Evolutionary conservation across 1,284 basidiomycete species (phyloP).

Genomic region (Bjerkandera adusta): DNA sequence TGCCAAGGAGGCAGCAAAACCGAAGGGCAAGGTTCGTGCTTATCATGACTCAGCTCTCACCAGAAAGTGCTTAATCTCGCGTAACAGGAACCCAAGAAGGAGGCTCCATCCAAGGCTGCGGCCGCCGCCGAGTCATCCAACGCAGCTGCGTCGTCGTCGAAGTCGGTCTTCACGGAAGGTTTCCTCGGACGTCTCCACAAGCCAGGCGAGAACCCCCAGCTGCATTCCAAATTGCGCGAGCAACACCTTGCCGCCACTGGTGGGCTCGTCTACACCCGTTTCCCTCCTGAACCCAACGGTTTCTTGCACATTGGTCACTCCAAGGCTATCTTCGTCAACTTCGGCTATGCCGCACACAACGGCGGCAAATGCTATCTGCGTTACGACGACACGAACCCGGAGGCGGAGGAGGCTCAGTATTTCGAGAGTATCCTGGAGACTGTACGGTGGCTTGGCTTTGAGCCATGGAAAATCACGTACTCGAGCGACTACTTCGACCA

Average conservation of each 20-base stretch:
- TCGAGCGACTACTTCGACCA: constrained; percentile 96
- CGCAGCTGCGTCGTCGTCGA: constrained; percentile 40
- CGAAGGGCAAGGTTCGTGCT: constrained; percentile 71
- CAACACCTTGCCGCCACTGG: constrained; percentile 82
- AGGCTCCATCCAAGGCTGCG: constrained; percentile 28
- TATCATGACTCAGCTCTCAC: neutral
- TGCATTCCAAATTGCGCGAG: constrained; percentile 75
- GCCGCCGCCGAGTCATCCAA: constrained; percentile 36
- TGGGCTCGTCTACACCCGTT: constrained; percentile 91
- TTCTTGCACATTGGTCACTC: constrained; percentile 97
- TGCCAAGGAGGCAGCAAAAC: constrained; percentile 65
- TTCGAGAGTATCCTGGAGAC: constrained; percentile 97
- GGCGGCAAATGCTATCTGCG: constrained; percentile 91
- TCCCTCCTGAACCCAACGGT: constrained; percentile 98
- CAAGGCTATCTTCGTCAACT: constrained; percentile 98
- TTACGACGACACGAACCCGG: constrained; percentile 99
- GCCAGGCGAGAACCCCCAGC: constrained; percentile 93
- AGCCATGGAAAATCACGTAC: constrained; percentile 99
- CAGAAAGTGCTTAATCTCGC: constrained; percentile 1
- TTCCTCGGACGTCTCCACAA: constrained; percentile 94
- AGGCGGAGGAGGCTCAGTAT: constrained; percentile 94
- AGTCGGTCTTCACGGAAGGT: constrained; percentile 90
- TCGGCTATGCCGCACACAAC: constrained; percentile 94
- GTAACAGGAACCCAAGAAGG: constrained; percentile 56
- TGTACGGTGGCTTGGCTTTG: constrained; percentile 95